Evolutionary conservation across 2,329 filamentous ascomycete genomes (phyloP), one percentile per base, ranked within the genome.

Genomic region (Apiospora saccharicola): DNA sequence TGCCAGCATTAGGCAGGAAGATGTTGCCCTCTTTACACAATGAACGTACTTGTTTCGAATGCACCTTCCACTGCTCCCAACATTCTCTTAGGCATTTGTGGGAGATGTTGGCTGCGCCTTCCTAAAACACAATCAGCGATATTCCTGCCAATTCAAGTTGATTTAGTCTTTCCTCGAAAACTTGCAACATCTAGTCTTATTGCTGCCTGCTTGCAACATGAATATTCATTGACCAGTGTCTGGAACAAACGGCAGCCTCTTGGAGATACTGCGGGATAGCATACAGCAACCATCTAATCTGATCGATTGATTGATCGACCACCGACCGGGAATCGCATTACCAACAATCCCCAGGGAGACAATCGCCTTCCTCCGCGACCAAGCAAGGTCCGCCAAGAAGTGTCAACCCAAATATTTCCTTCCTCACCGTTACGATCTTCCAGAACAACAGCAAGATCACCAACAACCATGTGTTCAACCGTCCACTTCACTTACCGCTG

Each of bases 401-500:
- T 8, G 5, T 47, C 37, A n/a, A 44, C 16, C 16, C 22, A 13
- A 44, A 41, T 14, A 41, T 13, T 14, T 4, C 24, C 41, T 19
- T 16, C n/a, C n/a, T 26, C n/a, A 30, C 64, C 22, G 13, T 46
- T 24, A 8, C 19, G 1, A 22, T 30, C 6, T 26, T n/a, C 67
- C 6, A 22, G 14, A 12, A n/a, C 30, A 37, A 16, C 53, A 22
- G 19, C 53, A 37, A 61, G 16, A 16, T 1, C 34, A 10, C 2
- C 2, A 30, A 30, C 24, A 3, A 24, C 44, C 4, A 69, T 69
- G 67, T 69, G 67, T 69, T 72, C 68, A 13, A 74, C 70, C 16
- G 74, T 75, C 51, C 73, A 51, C n/a, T 76, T 75, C 70, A 71
- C 37, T 46, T 76, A 75, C 70, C 68, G 68, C 41, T 76, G 75